These are phyloP conservation scores for Hypholoma fasciculare DNA, from an alignment of 768 basidiomycete genomes.

Conservation along the genomic window DNA sequence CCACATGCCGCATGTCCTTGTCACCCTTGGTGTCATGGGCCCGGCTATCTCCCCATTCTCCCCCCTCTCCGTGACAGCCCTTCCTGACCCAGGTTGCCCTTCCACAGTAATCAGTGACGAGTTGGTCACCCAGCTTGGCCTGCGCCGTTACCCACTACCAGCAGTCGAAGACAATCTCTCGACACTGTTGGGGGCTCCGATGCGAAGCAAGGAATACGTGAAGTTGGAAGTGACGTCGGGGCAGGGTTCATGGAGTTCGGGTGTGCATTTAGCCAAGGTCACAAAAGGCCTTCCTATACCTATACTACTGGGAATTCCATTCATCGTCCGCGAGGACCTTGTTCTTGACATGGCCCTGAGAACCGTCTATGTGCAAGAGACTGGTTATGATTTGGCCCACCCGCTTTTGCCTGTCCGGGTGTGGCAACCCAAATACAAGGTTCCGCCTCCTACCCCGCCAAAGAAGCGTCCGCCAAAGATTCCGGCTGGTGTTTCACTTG, in stretches of 20 bases:
- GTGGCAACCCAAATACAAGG: conserved; percentile 4
- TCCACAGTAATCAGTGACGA: conserved; percentile 20
- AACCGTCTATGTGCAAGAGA: conserved; percentile 7
- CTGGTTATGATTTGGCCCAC: conserved; percentile 8
- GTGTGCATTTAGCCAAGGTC: conserved; percentile 18
- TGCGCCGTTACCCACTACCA: conserved; percentile 14
- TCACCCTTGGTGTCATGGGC: not conserved
- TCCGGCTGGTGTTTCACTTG: too few relatives aligned
- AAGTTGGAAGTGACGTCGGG: conserved; percentile 11
- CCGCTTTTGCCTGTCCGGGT: not conserved
- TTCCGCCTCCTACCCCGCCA: too few relatives aligned
- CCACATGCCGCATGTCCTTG: not conserved
- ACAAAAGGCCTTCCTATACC: conserved; percentile 17
- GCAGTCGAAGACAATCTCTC: conserved; percentile 17
- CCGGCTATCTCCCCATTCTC: not conserved
- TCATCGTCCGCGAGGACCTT: conserved; percentile 11
- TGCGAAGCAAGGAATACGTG: conserved; percentile 19
- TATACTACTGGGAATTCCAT: conserved; percentile 24
- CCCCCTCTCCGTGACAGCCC: not conserved
- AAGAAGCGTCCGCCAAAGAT: too few relatives aligned
- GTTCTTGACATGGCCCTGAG: conserved; percentile 15
- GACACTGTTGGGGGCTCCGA: conserved; percentile 10
- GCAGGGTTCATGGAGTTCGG: conserved; percentile 19
- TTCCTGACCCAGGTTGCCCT: conserved; percentile 22
- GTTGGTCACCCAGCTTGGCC: conserved; percentile 12